Evolutionary conservation across 306 rosid species (phyloP).

Genomic region (Sesbania bispinosa): DNA sequence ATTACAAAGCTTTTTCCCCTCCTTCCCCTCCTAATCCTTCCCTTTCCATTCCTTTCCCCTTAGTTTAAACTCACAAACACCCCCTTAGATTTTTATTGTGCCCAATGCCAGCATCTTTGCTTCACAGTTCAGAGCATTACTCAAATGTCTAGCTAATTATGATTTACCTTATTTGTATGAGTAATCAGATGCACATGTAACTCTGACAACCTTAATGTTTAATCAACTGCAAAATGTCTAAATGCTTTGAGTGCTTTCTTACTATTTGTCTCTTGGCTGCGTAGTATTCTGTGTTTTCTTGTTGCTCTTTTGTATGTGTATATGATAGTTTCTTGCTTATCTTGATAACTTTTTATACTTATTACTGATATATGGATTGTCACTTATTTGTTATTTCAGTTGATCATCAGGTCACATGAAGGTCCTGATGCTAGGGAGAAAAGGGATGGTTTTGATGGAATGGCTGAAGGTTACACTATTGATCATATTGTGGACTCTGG

Average conservation of each 20-base stretch:
- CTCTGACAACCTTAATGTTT: background rate
- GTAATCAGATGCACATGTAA: background rate
- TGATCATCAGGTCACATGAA: conserved; percentile 91
- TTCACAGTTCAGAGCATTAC: background rate
- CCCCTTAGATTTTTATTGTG: background rate
- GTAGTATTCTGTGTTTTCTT: background rate
- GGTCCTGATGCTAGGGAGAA: conserved; percentile 97
- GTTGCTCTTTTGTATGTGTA: background rate
- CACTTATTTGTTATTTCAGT: conserved; percentile 36
- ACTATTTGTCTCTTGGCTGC: background rate
- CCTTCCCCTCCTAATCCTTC: too few relatives aligned
- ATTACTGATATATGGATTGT: conserved; percentile 30
- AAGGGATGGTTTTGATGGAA: conserved; percentile 73
- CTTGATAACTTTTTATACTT: conserved; percentile 3
- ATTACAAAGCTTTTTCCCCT: too few relatives aligned
- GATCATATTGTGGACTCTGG: conserved; percentile 93
- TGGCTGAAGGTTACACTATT: conserved; percentile 82
- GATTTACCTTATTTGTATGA: conserved; percentile 4
- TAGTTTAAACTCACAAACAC: too few relatives aligned
- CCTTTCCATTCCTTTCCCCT: too few relatives aligned
- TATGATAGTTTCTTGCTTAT: conserved; percentile 21
- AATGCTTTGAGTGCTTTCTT: conserved; percentile 1
- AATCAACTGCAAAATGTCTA: conserved; percentile 7
- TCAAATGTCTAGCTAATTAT: background rate
- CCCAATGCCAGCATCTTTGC: background rate